Conservation (phyloP, 2,329 filamentous ascomycete genomes). For the Talaromyces funiculosus region DNA sequence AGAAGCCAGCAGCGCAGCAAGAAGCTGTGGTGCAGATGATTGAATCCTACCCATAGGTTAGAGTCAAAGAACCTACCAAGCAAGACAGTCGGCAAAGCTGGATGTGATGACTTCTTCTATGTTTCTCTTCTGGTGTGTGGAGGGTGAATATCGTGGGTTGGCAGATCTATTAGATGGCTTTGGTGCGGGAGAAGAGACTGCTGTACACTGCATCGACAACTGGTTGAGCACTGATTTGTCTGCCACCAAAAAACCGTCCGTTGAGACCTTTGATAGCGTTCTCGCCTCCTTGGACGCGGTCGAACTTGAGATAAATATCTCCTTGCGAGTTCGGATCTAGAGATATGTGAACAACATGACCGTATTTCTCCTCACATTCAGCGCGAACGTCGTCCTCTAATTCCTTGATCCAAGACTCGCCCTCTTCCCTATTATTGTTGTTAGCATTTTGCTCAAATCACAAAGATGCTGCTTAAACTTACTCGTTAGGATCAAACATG, state of each 20-base stretch:
- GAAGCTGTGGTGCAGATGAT: not conserved
- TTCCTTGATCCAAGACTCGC: slow-evolving; percentile 84
- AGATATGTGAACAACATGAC: slow-evolving; percentile 93
- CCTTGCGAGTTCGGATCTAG: slow-evolving; percentile 89
- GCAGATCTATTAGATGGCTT: slow-evolving; percentile 58
- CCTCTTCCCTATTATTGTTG: slow-evolving; percentile 61
- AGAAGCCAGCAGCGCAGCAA: slow-evolving; percentile 3
- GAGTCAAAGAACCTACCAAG: slow-evolving; percentile 24
- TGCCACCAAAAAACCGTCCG: slow-evolving; percentile 88
- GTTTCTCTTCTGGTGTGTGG: not conserved
- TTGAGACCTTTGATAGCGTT: slow-evolving; percentile 98
- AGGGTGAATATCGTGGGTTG: not conserved
- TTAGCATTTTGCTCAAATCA: not conserved
- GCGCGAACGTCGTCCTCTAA: slow-evolving; percentile 87
- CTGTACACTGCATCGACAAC: slow-evolving; percentile 99
- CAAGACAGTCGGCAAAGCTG: slow-evolving; percentile 14
- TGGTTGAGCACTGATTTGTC: slow-evolving; percentile 87
- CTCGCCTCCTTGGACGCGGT: slow-evolving; percentile 88
- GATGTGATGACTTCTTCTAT: slow-evolving; percentile 4
- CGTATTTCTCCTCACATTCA: slow-evolving; percentile 94
- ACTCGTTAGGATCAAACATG: slow-evolving; percentile 91
- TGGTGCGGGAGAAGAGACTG: slow-evolving; percentile 84
- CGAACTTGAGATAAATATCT: slow-evolving; percentile 98
- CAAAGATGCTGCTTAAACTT: slow-evolving; percentile 41
- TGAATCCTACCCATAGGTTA: slow-evolving; percentile 22